A percentile compares a stretch with the other conserved stretches of the same genome.
Conservation (phyloP, 2,329 filamentous ascomycete genomes). For the Zymoseptoria passerinii region DNA sequence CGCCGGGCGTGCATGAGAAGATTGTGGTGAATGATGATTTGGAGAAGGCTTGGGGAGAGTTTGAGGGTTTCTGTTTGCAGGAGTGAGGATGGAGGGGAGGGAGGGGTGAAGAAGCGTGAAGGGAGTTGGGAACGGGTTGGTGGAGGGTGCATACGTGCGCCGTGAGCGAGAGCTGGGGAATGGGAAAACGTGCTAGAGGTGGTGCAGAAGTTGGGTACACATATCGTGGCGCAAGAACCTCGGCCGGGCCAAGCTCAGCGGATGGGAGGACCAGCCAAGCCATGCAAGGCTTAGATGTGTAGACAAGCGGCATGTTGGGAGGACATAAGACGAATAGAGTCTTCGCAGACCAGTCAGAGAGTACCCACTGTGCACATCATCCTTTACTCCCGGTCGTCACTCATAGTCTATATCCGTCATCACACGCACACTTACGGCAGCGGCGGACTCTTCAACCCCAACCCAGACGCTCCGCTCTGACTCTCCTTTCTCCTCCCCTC, state of each 20-base stretch:
- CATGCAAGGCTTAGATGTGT: neutral
- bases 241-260: too few relatives aligned
- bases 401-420: neutral
- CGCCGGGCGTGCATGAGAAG: constrained; percentile 57
- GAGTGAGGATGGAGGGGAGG: constrained; percentile 3
- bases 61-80: constrained; percentile 31
- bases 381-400: neutral
- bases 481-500: constrained; percentile 26
- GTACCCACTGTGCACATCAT: neutral
- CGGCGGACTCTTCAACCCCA: neutral
- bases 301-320: neutral
- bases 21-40: constrained; percentile 60
- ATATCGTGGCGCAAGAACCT: neutral
- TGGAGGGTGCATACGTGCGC: neutral
- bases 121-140: too few relatives aligned
- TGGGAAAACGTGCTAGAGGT: neutral
- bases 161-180: too few relatives aligned
- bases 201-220: neutral
- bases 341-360: neutral
- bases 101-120: too few relatives aligned
- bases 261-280: neutral
- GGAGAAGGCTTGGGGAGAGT: constrained; percentile 47
- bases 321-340: neutral
- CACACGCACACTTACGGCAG: neutral
- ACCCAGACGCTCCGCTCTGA: constrained; percentile 1